Base-by-base conservation (phyloP, 2,329 filamentous ascomycete genomes). In the Huntiella decipiens region DNA sequence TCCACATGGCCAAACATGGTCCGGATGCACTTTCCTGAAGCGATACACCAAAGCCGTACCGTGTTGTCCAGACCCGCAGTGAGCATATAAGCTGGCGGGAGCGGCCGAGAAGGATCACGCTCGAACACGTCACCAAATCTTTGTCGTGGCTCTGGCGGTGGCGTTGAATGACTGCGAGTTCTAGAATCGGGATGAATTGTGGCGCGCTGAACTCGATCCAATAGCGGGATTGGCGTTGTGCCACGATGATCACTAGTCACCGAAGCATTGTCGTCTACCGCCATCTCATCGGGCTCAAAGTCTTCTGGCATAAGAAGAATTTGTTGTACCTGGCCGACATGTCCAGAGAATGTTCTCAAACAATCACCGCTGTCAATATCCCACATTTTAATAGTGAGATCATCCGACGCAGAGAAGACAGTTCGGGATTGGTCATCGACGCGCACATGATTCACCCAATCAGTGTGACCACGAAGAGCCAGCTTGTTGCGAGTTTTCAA, bases 1-100 rank as follows among this genome's bases (percentile, higher is more conserved):
- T 98, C 91, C 16, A 98, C 74, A 56, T 98, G 91, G 0, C 91
- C 91, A 58, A 96, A 98, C 67, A 95, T 93, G 31, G 85, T 93
- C 51, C 85, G 82, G 32, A 95, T 70, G 55, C 84, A 94, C 52
- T 76, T 75, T 34, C 84, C 85, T 0, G 81, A 81, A 4, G 73
- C 73, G 1, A 86, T 82, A 58, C 95, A 85, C 88, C 91, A 98
- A 15, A 96, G 71, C 8, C 88, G 79, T 51, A 96, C 83, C 0
- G 86, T 95, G 48, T 79, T 82, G 60, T 98, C 91, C 13, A 98
- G 71, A 0, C 85, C 86, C 43, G 84, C 87, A 0, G 87, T 95
- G 40, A 96, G 71, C 68, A 98, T 94, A 62, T 95, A 96, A 4
- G 80, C 74, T 0, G 86, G 83, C 11, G 88, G 88, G 7, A 80